Evolutionary conservation across 2,329 filamentous ascomycete species (phyloP).

Genomic region (Pseudocercospora fijiensis): DNA sequence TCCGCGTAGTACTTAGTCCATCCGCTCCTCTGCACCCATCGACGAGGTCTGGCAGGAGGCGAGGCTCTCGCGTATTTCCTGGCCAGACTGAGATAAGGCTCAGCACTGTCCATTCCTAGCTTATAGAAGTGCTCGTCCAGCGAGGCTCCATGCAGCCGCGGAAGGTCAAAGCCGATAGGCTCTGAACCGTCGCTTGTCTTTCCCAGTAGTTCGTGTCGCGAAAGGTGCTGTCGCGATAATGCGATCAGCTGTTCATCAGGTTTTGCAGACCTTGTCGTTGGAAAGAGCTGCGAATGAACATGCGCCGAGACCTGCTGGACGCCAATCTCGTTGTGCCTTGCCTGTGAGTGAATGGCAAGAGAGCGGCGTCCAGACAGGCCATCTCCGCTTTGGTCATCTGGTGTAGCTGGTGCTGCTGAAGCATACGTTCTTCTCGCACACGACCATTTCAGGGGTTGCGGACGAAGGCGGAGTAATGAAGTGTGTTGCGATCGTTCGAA

Average conservation of each 20-base stretch:
- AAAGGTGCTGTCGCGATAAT: constrained; percentile 78
- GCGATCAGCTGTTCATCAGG: constrained; percentile 76
- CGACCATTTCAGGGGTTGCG: constrained; percentile 32
- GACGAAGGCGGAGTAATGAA: constrained; percentile 37
- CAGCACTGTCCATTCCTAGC: constrained; percentile 79
- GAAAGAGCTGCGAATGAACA: constrained; percentile 81
- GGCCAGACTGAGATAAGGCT: constrained; percentile 75
- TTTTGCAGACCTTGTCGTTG: constrained; percentile 54
- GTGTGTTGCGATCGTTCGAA: constrained; percentile 40
- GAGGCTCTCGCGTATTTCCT: constrained; percentile 68
- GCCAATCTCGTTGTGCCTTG: constrained; percentile 87
- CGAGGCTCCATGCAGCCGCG: constrained; percentile 71
- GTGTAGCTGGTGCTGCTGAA: constrained; percentile 17
- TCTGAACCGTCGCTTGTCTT: constrained; percentile 75
- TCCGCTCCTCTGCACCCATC: constrained; percentile 77
- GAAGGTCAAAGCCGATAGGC: constrained; percentile 84
- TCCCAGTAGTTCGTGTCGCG: constrained; percentile 79
- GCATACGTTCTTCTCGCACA: constrained; percentile 32
- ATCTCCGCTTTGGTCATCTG: constrained; percentile 5
- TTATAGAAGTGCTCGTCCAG: constrained; percentile 93
- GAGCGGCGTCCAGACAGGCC: constrained; percentile 12
- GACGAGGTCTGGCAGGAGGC: constrained; percentile 60
- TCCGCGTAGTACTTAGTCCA: constrained; percentile 91
- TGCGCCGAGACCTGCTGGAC: constrained; percentile 88
- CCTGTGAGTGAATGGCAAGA: constrained; percentile 45